These are phyloP conservation scores for Populus tomentosa DNA, from an alignment of 441 rosid species.

Conservation along the genomic window DNA sequence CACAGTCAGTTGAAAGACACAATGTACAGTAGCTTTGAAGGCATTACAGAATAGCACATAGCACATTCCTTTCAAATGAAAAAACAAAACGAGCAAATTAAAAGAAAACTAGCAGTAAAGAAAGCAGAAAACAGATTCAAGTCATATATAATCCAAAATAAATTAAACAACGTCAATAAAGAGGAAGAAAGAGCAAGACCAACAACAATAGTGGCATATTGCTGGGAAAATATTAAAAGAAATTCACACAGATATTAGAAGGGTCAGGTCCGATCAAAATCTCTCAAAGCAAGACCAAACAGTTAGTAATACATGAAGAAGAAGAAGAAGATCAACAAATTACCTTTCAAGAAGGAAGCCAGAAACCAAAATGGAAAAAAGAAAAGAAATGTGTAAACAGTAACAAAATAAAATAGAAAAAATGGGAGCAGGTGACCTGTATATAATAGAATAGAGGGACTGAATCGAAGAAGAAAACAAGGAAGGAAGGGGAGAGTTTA, in stretches of 20 bases:
- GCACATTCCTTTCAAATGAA: conserved; percentile 7
- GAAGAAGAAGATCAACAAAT: conserved; percentile 1
- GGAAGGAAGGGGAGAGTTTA: conserved; percentile 9
- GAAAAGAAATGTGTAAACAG: not conserved
- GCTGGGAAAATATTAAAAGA: not conserved
- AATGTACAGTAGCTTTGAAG: not conserved
- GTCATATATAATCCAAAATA: not conserved
- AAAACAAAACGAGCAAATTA: not conserved
- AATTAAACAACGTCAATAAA: not conserved
- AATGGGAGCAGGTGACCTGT: not conserved
- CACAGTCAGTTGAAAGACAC: not conserved
- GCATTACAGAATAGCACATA: not conserved
- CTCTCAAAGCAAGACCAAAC: not conserved
- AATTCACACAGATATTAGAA: not conserved
- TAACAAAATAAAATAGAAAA: not conserved
- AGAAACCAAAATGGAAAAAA: conserved; percentile 13
- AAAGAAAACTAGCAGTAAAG: not conserved
- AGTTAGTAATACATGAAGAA: not conserved
- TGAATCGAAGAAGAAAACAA: conserved; percentile 32
- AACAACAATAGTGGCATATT: not conserved
- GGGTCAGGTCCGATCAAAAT: not conserved
- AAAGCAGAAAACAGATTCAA: not conserved
- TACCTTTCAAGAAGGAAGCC: conserved; percentile 17
- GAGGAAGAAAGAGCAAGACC: not conserved
- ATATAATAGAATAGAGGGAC: not conserved